Conservation (phyloP, 768 basidiomycete genomes). For the Sarcomyxa edulis region DNA sequence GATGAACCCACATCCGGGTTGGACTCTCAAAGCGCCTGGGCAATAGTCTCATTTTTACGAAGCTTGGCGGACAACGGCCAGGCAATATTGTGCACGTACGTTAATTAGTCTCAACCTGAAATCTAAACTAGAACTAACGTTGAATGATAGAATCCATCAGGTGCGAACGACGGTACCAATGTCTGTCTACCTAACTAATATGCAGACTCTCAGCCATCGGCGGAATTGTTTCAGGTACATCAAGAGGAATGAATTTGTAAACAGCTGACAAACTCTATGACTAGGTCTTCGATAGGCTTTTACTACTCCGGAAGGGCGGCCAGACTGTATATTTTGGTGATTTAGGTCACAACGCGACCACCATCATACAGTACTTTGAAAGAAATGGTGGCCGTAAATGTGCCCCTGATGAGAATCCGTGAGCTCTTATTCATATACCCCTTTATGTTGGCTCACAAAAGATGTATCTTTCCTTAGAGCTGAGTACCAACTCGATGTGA, state of each 20-base stretch:
- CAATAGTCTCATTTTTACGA: slow-evolving; percentile 69
- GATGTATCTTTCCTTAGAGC: slow-evolving; percentile 35
- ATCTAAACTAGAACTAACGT: background rate
- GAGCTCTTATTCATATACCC: slow-evolving; percentile 10
- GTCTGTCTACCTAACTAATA: slow-evolving; percentile 15
- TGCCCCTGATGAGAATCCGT: slow-evolving; percentile 69
- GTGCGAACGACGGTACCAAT: slow-evolving; percentile 7
- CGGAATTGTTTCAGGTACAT: slow-evolving; percentile 69
- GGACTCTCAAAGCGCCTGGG: slow-evolving; percentile 86
- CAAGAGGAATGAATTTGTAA: background rate
- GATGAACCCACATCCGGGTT: slow-evolving; percentile 90
- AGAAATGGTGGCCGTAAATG: slow-evolving; percentile 59
- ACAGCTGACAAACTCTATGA: background rate
- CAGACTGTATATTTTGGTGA: slow-evolving; percentile 73
- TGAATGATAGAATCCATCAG: slow-evolving; percentile 36
- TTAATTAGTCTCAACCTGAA: slow-evolving; percentile 5
- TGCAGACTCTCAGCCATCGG: slow-evolving; percentile 61
- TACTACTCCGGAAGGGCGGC: slow-evolving; percentile 77
- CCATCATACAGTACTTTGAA: slow-evolving; percentile 73
- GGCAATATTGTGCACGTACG: slow-evolving; percentile 85
- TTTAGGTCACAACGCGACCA: slow-evolving; percentile 54
- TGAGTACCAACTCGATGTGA: slow-evolving; percentile 63
- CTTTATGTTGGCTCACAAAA: slow-evolving; percentile 15
- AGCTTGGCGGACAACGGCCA: slow-evolving; percentile 78
- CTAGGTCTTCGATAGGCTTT: slow-evolving; percentile 67